These are phyloP conservation scores for Saccharum officinarum DNA, from an alignment of 176 grass and related monocot species.

Conservation along the genomic window DNA sequence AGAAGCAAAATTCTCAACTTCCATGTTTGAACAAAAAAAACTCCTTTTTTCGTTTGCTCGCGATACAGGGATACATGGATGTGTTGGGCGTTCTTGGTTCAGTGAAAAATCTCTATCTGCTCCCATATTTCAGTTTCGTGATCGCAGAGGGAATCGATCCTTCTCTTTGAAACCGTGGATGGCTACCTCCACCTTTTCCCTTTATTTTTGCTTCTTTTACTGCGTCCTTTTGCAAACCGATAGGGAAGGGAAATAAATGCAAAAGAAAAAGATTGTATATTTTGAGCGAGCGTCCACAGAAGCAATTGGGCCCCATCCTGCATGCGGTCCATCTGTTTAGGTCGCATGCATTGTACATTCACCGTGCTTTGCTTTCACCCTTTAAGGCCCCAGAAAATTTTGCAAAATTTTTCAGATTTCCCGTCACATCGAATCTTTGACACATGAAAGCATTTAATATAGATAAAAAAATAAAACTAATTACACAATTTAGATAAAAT, in stretches of 20 bases:
- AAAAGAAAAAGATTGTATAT: conserved; percentile 31
- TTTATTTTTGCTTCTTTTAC: conserved; percentile 35
- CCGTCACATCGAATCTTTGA: no score
- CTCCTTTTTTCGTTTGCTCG: neutral
- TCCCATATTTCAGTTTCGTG: conserved; percentile 9
- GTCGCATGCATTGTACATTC: conserved; percentile 49
- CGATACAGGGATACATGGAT: neutral
- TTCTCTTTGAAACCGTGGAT: conserved; percentile 41
- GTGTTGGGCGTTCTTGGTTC: neutral
- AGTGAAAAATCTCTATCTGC: neutral
- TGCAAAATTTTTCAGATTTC: no score
- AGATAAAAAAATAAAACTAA: no score
- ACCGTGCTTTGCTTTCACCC: conserved; percentile 38
- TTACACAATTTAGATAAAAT: no score
- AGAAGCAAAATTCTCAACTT: neutral
- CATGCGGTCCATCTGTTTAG: conserved; percentile 46
- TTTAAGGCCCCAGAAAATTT: no score
- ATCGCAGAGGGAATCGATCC: conserved; percentile 29
- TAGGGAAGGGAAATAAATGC: conserved; percentile 53
- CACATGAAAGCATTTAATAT: no score
- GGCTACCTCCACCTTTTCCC: conserved; percentile 16
- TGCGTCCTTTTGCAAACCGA: conserved; percentile 42
- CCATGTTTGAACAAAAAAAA: neutral
- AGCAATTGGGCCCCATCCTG: conserved; percentile 32
- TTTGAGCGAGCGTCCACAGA: conserved; percentile 25